A percentile compares a stretch with the other conserved stretches of the same genome.
Conservation (phyloP, 257 asterid species). For the Scutellaria galericulata region DNA sequence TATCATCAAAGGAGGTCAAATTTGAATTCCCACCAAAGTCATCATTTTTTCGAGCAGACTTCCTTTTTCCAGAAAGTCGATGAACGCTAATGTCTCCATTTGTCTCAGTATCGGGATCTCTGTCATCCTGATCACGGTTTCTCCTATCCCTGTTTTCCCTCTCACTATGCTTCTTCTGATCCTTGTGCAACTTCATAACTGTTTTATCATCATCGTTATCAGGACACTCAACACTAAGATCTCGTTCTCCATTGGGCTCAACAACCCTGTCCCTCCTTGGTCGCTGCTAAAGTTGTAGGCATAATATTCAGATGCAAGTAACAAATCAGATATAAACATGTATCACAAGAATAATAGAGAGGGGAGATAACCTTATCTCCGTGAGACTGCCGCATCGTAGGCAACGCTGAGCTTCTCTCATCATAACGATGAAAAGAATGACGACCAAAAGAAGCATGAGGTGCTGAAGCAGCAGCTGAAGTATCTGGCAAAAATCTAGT, state of each 20-base stretch:
- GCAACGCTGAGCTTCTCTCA: constrained; percentile 81
- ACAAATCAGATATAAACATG: not conserved
- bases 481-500: constrained; percentile 90
- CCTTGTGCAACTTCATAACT: constrained; percentile 69
- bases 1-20: constrained; percentile 70
- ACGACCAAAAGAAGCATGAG: constrained; percentile 65
- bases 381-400: constrained; percentile 63
- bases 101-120: constrained; percentile 68
- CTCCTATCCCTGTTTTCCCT: constrained; percentile 78
- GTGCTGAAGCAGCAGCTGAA: constrained; percentile 68
- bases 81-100: constrained; percentile 69
- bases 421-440: constrained; percentile 67
- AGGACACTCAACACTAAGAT: constrained; percentile 79
- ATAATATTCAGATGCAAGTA: constrained; percentile 27
- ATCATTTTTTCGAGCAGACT: constrained; percentile 68
- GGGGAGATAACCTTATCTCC: constrained; percentile 67
- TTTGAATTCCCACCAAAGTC: constrained; percentile 70
- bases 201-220: constrained; percentile 85
- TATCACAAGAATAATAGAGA: constrained; percentile 14
- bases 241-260: constrained; percentile 72
- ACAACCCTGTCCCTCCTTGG: constrained; percentile 63
- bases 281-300: constrained; percentile 57
- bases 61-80: constrained; percentile 71
- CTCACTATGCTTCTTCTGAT: constrained; percentile 76
- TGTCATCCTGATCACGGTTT: constrained; percentile 72